Evolutionary conservation across 2,329 filamentous ascomycete species (phyloP).

Genomic region (Plectosphaerella plurivora): DNA sequence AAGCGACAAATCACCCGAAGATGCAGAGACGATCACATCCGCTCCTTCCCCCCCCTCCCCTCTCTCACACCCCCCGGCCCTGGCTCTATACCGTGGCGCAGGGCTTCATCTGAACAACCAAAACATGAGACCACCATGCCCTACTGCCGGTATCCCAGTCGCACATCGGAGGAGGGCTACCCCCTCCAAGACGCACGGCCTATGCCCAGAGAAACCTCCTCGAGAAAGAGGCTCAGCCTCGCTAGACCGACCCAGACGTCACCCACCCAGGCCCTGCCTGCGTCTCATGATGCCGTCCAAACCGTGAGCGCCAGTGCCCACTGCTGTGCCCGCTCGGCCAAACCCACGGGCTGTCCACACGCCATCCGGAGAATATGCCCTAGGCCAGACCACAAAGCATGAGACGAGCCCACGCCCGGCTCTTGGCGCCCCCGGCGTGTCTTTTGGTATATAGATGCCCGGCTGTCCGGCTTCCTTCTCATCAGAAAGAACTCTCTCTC

Average conservation of each 20-base stretch:
- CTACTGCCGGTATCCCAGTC: not conserved
- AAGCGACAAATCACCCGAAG: too few species aligned
- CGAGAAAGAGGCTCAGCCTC: not conserved
- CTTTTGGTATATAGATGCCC: not conserved
- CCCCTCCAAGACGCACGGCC: slow-evolving; percentile 56
- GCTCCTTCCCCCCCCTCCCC: too few species aligned
- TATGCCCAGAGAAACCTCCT: not conserved
- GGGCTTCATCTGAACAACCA: not conserved
- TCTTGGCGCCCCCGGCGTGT: not conserved
- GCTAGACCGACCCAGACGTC: not conserved
- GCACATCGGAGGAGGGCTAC: not conserved
- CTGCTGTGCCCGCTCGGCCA: not conserved
- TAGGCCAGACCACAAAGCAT: not conserved
- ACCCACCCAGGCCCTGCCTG: not conserved
- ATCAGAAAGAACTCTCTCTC: not conserved
- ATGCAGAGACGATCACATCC: too few species aligned
- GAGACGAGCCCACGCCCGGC: not conserved
- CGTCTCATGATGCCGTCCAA: not conserved
- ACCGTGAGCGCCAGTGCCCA: not conserved
- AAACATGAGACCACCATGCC: not conserved
- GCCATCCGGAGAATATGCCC: not conserved
- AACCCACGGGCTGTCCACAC: not conserved
- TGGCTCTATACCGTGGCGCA: not conserved
- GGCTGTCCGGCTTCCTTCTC: not conserved
- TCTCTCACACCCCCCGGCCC: too few species aligned